phyloP scores from a whole-genome alignment of 768 basidiomycete species.

The Collybia sordida region DNA sequence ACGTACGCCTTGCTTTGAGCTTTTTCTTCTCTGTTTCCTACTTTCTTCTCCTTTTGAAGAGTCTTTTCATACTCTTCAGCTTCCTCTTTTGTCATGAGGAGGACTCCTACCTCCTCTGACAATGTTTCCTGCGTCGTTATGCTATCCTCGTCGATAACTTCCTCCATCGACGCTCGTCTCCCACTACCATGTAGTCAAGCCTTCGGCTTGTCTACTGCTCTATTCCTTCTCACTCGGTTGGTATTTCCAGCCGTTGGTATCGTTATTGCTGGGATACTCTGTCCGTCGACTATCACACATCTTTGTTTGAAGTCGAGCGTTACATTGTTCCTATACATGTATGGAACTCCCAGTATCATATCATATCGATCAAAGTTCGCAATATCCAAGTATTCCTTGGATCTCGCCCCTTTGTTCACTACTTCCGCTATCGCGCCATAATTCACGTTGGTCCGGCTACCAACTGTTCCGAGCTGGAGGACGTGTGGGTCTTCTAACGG shows the following conservation, averaged over 20 bases:
- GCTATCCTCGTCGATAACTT: background rate
- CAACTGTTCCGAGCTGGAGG: constrained; percentile 30
- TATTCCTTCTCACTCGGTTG: background rate
- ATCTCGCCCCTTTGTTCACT: background rate
- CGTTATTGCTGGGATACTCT: background rate
- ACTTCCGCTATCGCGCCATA: constrained; percentile 19
- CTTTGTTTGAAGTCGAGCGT: constrained; percentile 21
- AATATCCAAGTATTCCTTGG: constrained; percentile 26
- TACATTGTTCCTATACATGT: constrained; percentile 22
- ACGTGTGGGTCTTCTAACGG: constrained; percentile 12
- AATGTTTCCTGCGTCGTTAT: background rate
- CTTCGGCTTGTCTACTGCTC: constrained; percentile 3
- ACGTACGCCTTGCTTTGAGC: background rate
- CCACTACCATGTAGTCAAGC: background rate
- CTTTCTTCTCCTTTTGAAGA: background rate
- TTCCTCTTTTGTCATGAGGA: constrained; percentile 1
- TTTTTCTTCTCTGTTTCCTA: background rate
- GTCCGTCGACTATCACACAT: constrained; percentile 9
- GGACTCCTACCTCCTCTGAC: background rate
- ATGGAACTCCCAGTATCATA: constrained; percentile 33
- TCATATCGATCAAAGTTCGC: constrained; percentile 36
- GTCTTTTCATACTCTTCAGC: background rate
- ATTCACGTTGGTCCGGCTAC: constrained; percentile 26
- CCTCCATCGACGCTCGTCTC: background rate
- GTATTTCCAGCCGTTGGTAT: background rate